Base-by-base conservation (phyloP, 2,329 filamentous ascomycete species). In the Pseudogymnoascus sp. region DNA sequence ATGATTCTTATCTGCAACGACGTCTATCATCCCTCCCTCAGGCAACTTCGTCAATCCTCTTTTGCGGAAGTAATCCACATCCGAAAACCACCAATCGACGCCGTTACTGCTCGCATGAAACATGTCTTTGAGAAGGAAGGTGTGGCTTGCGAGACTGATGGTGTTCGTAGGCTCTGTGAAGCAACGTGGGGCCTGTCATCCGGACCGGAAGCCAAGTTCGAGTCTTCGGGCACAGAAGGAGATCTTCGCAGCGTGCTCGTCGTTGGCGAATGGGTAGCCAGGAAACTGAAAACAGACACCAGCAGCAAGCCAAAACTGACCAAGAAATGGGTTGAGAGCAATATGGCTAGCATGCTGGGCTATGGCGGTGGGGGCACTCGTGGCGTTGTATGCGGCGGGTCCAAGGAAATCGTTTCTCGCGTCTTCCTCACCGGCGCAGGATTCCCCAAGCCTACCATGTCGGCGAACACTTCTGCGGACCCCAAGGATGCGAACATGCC, bases 1-100 rank as follows among this genome's bases (percentile, higher is more conserved):
- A 80, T 99, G 31, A 91, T 99, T 61, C 80, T 99, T 59, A 95
- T 99, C 69, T 99, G 95, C 79, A 99, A 99, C 71, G 96, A 99
- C 74, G 86, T 97, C 0, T 99, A 99, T 72, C 92, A 96, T 69
- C 87, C 93, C 3, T 90, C 93, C 19, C 81, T 99, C 42, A 85
- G 92, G 28, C 92, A 91, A 0, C 80, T 99, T 7, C 86, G 95
- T n/a, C 89, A 93, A 67, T 93, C 91, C 0, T 86, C 81, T 5
- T 78, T 95, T 60, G 95, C 93, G 0, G 95, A 99, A 74, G 87
- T 97, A 40, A 87, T 99, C 21, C 92, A 96, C 71, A 88, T 96
- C 35, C 90, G 93, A 59, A 95, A 95, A 70, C 92, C 95, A 1
- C 87, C 90, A 0, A 78, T 97, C 9, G 93, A 96, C 66, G 89